Evolutionary conservation across 179 eudicot species (phyloP), one percentile per base, ranked within the genome.

Genomic region (Actinidia polygama): DNA sequence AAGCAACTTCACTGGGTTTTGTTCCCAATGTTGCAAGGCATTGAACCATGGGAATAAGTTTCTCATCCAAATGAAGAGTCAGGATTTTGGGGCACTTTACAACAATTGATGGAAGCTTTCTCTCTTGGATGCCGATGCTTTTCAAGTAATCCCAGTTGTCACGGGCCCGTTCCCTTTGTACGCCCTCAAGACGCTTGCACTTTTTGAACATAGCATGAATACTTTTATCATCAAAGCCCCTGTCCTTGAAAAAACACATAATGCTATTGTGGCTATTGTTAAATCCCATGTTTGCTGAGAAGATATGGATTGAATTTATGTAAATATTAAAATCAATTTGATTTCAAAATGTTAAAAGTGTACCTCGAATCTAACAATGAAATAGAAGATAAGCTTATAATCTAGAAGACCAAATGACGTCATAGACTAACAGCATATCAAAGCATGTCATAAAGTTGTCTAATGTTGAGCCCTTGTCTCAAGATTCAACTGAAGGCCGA

Each of bases 211-310:
- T 96, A 44, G 88, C 94, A 19, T 82, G 59, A 83, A 95, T 93
- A 78, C 88, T 92, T 84, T 89, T 90, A 78, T 96, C 98, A 79
- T 96, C 96, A 51, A 93, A 93, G 58, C 98, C 99, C 86, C 88
- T 90, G 84, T 95, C 98, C 89, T 89, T 93, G 91, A 96, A 92
- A 90, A 96, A 96, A 96, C 97, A 91, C 86, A 89, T 73, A 36
- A 91, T 76, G 81, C 90, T 86, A 55, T 70, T 87, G 82, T 88
- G 91, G 89, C 89, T 82, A 83, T 85, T 89, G 76, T 85, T 85
- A 21, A 82, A 85, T 67, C 91, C 95, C 97, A 95, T 93, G 44
- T 69, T 78, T 83, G 89, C 94, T 90, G 81, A 78, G 71, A 83
- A 83, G 53, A 68, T 51, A 73, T 73, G 47, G 26, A 4, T 21